Evolutionary conservation across 257 asterid species (phyloP), one percentile per base, ranked within the genome.

Genomic region (Phtheirospermum japonicum): DNA sequence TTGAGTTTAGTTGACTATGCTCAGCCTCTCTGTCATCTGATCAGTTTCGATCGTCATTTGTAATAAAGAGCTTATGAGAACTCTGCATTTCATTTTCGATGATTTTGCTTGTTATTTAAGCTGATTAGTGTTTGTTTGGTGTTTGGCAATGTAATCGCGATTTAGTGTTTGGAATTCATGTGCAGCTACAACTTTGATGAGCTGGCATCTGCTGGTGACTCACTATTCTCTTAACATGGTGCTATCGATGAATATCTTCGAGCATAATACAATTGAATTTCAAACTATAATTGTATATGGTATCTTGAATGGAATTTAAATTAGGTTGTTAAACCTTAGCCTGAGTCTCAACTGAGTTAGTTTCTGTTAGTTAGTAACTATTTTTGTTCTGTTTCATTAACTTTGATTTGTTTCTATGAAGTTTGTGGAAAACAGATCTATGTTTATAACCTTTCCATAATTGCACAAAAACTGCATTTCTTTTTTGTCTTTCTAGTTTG

Each of bases 181-280:
- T 77, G 71, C 87, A 90, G 95, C 96, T 76, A 87, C 96, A 9
- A 90, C 95, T 69, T 66, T 89, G 75, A 89, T 95, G 33, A 89
- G 96, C 84, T 89, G 96, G 96, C 96, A 89, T 80, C 77, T 89
- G 66, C 79, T 87, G 52, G 96, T 85, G 32, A 87, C 96, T 0
- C 85, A 73, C 75, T 85, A 89, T 69, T 86, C 97, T 42, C 95
- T 90, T 69, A 96, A 85, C 49, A 82, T 82, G 74, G 95, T 92
- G 0, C 67, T 80, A 10, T 77, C 77, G 74, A 63, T 90, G 95
- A 89, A 79, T 45, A 73, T 86, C 60, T 89, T 89, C 37, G 97
- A 89, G 76, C 94, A 86, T 77, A 89, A 84, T 58, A 94, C 95
- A 48, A 81, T 89, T 57, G 94, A 89, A 40, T 77, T 82, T 14